Conservation (phyloP, 495 filamentous ascomycete species). For the Parmelia sp. region DNA sequence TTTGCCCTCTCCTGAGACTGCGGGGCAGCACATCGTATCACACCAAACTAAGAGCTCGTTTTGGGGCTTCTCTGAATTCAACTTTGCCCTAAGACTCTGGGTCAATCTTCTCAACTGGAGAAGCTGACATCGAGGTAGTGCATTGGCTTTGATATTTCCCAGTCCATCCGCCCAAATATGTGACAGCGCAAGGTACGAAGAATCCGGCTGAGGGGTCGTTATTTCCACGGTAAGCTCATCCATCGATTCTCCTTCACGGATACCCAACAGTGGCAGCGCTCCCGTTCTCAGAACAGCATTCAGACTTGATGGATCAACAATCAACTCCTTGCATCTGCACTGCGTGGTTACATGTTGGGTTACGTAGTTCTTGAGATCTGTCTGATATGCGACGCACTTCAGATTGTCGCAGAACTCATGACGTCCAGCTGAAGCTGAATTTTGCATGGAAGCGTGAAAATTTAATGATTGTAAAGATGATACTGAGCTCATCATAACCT, state of each 20-base stretch:
- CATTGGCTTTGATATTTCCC: conserved; percentile 20
- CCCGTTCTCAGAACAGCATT: conserved; percentile 5
- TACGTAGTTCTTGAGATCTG: conserved; percentile 6
- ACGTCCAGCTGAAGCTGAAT: conserved; percentile 1
- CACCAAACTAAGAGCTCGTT: conserved; percentile 15
- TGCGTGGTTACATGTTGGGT: conserved; percentile 3
- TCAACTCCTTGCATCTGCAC: conserved; percentile 9
- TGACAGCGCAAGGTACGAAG: conserved; percentile 27
- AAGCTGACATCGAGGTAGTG: conserved; percentile 20
- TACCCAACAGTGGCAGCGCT: conserved; percentile 8
- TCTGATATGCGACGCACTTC: conserved; percentile 7
- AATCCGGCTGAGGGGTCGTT: neutral
- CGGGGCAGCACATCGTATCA: conserved; percentile 22
- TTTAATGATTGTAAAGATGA: conserved; percentile 6
- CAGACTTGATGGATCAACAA: neutral
- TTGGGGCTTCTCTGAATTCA: neutral
- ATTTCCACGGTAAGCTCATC: conserved; percentile 1
- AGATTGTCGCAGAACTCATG: conserved; percentile 2
- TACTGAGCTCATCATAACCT: neutral
- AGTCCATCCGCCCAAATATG: conserved; percentile 25
- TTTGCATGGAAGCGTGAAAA: conserved; percentile 7
- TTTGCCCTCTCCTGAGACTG: conserved; percentile 7
- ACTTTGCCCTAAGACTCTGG: neutral
- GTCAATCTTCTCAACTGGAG: conserved; percentile 5
- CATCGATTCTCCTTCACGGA: neutral